Evolutionary conservation across 1,284 basidiomycete species (phyloP).

Genomic region (Tilletia indica): DNA sequence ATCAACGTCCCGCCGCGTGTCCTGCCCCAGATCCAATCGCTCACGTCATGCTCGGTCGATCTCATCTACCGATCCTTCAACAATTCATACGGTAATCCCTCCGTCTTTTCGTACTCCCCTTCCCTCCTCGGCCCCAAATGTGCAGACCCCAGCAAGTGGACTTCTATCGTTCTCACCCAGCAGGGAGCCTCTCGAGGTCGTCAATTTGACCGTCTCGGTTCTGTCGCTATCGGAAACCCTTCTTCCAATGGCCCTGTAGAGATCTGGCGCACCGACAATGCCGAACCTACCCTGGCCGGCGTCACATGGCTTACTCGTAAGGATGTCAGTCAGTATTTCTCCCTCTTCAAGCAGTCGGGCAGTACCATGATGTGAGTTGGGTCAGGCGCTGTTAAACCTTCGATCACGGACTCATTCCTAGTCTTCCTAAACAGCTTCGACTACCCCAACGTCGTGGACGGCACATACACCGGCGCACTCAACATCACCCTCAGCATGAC

Average conservation of each 20-base stretch:
- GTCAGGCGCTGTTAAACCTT: not conserved
- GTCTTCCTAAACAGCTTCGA: slow-evolving; percentile 28
- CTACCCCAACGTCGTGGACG: slow-evolving; percentile 42
- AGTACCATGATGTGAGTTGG: slow-evolving; percentile 10
- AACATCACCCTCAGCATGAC: slow-evolving; percentile 25
- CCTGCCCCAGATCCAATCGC: not conserved
- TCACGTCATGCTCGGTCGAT: slow-evolving; percentile 21
- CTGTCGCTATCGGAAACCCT: slow-evolving; percentile 30
- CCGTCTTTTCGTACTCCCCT: slow-evolving; percentile 26
- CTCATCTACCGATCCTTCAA: slow-evolving; percentile 32
- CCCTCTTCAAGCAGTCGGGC: slow-evolving; percentile 26
- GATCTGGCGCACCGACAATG: slow-evolving; percentile 40
- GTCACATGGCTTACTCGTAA: slow-evolving; percentile 34
- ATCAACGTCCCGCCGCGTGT: slow-evolving; percentile 21
- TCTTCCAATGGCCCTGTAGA: slow-evolving; percentile 33
- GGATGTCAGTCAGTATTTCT: slow-evolving; percentile 36
- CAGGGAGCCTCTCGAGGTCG: slow-evolving; percentile 29
- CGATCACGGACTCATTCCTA: not conserved
- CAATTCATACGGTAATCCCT: slow-evolving; percentile 37
- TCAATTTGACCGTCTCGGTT: slow-evolving; percentile 42
- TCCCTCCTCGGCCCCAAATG: slow-evolving; percentile 22
- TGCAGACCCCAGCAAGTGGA: slow-evolving; percentile 30
- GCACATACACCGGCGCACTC: slow-evolving; percentile 34
- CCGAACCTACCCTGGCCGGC: slow-evolving; percentile 36
- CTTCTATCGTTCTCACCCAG: slow-evolving; percentile 29